Percentiles rank a stretch among this genome's conserved stretches.
Conservation (phyloP, 129 eudicot genomes). For the Arctium lappa region DNA sequence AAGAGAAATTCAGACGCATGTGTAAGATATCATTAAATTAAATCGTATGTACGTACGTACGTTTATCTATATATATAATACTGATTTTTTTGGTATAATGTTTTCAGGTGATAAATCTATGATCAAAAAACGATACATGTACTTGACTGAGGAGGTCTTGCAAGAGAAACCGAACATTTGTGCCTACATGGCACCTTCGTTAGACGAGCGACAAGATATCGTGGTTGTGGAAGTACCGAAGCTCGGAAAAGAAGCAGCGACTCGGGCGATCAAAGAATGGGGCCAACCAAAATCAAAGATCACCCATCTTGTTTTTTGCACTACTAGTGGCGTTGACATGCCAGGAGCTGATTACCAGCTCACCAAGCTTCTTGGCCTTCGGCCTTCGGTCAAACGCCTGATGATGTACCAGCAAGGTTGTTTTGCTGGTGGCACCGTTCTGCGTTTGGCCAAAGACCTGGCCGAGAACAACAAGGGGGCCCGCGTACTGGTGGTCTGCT, state of each 20-base stretch:
- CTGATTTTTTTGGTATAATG: background rate
- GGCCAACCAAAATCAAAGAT: constrained; percentile 28
- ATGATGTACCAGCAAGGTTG: constrained; percentile 32
- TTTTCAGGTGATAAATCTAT: constrained; percentile 26
- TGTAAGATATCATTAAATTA: constrained; percentile 36
- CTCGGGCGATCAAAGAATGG: constrained; percentile 28
- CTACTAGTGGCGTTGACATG: constrained; percentile 30
- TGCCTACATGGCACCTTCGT: constrained; percentile 25
- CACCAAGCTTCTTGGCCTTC: constrained; percentile 24
- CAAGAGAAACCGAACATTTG: constrained; percentile 27
- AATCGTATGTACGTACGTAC: background rate
- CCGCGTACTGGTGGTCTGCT: constrained; percentile 26
- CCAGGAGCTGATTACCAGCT: constrained; percentile 37
- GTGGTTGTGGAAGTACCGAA: constrained; percentile 30
- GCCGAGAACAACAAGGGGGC: constrained; percentile 40
- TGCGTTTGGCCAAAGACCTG: constrained; percentile 36
- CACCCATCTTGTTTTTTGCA: constrained; percentile 31
- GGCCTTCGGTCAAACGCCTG: constrained; percentile 23
- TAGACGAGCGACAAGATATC: constrained; percentile 31
- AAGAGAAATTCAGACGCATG: constrained; percentile 62
- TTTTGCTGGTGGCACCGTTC: constrained; percentile 29
- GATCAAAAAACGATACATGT: constrained; percentile 17
- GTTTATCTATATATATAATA: background rate
- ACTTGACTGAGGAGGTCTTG: constrained; percentile 25
- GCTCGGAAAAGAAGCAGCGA: constrained; percentile 30